Percentiles rank a stretch among this genome's conserved stretches.
These are phyloP conservation scores for Lactarius psammicola DNA, from an alignment of 768 basidiomycete genomes.

Conservation along the genomic window DNA sequence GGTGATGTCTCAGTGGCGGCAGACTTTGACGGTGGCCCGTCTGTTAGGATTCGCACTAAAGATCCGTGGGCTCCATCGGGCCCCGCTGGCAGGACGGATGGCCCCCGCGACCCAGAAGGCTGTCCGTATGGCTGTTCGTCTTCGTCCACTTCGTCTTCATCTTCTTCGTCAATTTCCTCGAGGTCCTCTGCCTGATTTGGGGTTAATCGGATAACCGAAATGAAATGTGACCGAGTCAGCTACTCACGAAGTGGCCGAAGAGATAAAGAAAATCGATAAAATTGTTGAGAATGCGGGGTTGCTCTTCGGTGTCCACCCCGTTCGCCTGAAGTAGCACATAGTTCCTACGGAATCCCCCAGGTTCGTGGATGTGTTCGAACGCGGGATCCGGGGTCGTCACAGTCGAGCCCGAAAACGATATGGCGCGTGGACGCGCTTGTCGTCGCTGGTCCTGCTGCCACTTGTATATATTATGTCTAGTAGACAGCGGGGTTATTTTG, in stretches of 20 bases:
- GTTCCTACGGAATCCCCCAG: conserved; percentile 91
- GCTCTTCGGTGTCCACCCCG: conserved; percentile 46
- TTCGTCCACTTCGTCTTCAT: conserved; percentile 46
- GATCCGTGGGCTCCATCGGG: conserved; percentile 12
- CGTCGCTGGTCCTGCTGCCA: conserved; percentile 80
- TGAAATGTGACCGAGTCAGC: neutral
- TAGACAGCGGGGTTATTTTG: neutral
- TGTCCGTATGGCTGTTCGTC: conserved; percentile 32
- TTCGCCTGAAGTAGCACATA: conserved; percentile 75
- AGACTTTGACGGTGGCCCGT: conserved; percentile 23
- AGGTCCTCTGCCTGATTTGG: conserved; percentile 71
- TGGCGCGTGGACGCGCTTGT: conserved; percentile 60
- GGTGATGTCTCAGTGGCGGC: conserved; percentile 50
- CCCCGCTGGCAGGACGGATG: neutral
- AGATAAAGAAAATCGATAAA: conserved; percentile 94
- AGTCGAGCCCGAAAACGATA: conserved; percentile 62
- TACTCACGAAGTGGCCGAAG: conserved; percentile 92
- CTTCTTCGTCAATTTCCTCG: conserved; percentile 65
- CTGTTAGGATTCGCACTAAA: conserved; percentile 15
- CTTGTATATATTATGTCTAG: conserved; percentile 89
- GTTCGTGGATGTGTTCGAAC: conserved; percentile 92
- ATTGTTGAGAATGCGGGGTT: conserved; percentile 65
- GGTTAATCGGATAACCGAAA: conserved; percentile 13
- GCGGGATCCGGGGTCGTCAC: conserved; percentile 60
- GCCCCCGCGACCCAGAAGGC: conserved; percentile 17